phyloP scores from a whole-genome alignment of 441 rosid genomes.

The Brassica balearica region DNA sequence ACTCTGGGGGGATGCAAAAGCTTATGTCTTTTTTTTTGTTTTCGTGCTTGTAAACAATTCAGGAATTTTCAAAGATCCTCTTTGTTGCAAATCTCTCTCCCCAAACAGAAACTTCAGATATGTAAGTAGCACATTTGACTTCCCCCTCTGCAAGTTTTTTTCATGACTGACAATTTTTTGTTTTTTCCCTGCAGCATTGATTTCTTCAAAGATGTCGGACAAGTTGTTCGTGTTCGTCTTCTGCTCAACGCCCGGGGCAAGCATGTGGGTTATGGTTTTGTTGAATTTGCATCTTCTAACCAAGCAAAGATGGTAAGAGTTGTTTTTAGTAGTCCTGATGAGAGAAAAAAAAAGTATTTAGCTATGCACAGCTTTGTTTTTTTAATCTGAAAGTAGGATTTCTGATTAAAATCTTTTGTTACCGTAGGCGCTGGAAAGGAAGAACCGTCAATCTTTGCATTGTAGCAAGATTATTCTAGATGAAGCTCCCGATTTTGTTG shows the following conservation, averaged over 20 bases:
- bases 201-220: conserved; percentile 7
- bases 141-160: neutral
- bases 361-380: neutral
- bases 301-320: conserved; percentile 3
- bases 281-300: conserved; percentile 3
- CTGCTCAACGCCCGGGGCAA: neutral
- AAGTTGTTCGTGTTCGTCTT: conserved; percentile 1
- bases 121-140: conserved; percentile 4
- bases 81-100: neutral
- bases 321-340: neutral
- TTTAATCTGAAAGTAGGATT: neutral
- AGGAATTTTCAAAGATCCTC: neutral
- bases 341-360: neutral
- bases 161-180: neutral
- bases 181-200: neutral
- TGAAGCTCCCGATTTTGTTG: conserved; percentile 6
- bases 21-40: neutral
- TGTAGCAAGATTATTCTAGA: neutral
- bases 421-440: conserved; percentile 3
- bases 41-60: neutral
- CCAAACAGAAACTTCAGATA: neutral
- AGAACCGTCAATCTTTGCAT: neutral
- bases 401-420: conserved; percentile 6
- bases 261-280: conserved; percentile 5
- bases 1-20: neutral